A percentile compares a stretch with the other conserved stretches of the same genome.
phyloP scores from a whole-genome alignment of 2,329 filamentous ascomycete genomes.

The Microdochium nivale region DNA sequence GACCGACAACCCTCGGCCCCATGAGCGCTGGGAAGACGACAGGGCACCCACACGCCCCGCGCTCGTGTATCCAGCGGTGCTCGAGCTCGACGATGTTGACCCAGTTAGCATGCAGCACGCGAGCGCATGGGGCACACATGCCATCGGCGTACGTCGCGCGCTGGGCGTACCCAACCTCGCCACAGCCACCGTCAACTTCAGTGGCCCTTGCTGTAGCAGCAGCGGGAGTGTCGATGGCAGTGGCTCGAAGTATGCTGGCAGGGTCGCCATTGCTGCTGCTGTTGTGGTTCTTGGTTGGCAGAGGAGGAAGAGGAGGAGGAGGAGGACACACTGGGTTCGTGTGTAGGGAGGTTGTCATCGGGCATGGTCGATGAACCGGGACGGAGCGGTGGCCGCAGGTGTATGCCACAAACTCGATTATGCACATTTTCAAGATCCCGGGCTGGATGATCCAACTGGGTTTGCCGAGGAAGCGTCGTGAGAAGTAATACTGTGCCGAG shows the following conservation, averaged over 20 bases:
- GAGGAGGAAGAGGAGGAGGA: constrained; percentile 2
- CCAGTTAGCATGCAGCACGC: constrained; percentile 27
- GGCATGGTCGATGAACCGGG: constrained; percentile 31
- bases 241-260: no score
- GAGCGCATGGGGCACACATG: constrained; percentile 29
- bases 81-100: constrained; percentile 30
- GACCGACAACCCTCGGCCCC: neutral
- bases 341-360: constrained; percentile 27
- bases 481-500: no score
- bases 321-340: constrained; percentile 24
- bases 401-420: constrained; percentile 35
- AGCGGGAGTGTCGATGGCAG: no score
- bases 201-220: no score
- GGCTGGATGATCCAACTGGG: neutral
- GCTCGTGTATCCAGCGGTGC: constrained; percentile 35
- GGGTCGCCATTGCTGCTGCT: no score
- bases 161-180: constrained; percentile 5
- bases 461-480: no score
- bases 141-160: constrained; percentile 20
- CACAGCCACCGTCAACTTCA: neutral
- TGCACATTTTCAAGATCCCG: constrained; percentile 29
- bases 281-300: neutral
- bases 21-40: constrained; percentile 22
- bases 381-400: constrained; percentile 36
- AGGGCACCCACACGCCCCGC: constrained; percentile 30